Base-by-base conservation (phyloP, 1,284 basidiomycete species). In the Cystobasidium sp. region DNA sequence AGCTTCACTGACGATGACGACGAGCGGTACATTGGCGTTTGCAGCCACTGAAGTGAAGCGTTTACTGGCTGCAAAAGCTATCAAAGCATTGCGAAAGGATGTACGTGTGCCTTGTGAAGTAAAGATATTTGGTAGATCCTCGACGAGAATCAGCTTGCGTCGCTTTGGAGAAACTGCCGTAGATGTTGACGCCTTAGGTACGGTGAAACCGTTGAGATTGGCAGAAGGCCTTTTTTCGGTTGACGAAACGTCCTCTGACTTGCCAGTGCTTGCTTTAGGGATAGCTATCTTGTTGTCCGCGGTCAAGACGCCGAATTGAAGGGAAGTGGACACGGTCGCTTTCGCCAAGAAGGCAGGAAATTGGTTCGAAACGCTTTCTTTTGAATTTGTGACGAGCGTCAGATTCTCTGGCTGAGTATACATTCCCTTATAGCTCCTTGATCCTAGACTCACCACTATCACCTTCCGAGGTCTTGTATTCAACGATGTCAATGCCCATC, bases 41-140 rank as follows among this genome's bases (percentile, higher is more conserved):
- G 55, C 4, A 76, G 80, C 65, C 82, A 77, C 65, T 83, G 81
- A 31, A 63, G 83, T 81, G 16, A 88, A 59, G 18, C 75, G 75
- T 44, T 62, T 67, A 44, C 78, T 78, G 9, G 70, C 41, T 46
- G 78, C 87, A 62, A 91, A 85, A 0, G 86, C 82, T 31, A 87
- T 83, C 0, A 99, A 82, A 0, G 89, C 86, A 0, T 86, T 84
- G 77, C 97, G 93, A 80, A 98, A 95, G 0, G 88, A 86, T 3
- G 85, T 83, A 76, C 90, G 89, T 0, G 92, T 95, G 2, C 86
- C 84, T 72, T 83, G 82, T 0, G 86, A 82, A 80, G 95, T 91
- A 5, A 92, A 84, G 53, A 98, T 86, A 80, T 98, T 97, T 0
- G 96, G 96, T 3, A 98, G 86, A 75, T 97, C 93, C 81, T 97